These are phyloP conservation scores for Nakaseomyces sp. DNA, from an alignment of 1,139 yeast genomes.

Conservation along the genomic window DNA sequence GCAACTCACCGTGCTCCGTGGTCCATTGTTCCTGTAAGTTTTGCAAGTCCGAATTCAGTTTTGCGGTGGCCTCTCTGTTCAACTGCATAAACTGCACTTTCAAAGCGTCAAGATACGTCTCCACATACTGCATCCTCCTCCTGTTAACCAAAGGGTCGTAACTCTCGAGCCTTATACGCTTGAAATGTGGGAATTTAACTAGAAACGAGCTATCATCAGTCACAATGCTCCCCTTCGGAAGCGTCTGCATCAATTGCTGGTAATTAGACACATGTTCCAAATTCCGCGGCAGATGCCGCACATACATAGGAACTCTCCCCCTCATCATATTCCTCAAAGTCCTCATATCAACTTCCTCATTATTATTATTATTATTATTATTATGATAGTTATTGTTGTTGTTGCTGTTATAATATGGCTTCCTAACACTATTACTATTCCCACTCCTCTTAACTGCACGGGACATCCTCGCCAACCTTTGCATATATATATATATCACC, in stretches of 20 bases:
- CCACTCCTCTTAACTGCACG: conserved; percentile 1
- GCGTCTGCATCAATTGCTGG: conserved; percentile 2
- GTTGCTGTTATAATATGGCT: neutral
- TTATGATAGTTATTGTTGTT: neutral
- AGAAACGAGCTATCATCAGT: neutral
- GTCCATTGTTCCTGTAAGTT: conserved; percentile 1
- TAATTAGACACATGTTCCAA: neutral
- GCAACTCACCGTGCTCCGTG: conserved; percentile 1
- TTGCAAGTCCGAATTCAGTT: conserved; percentile 1
- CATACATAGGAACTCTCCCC: conserved; percentile 6
- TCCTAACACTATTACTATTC: conserved; percentile 1
- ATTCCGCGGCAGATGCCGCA: neutral
- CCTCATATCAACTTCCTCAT: conserved; percentile 8
- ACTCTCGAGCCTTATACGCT: too few relatives aligned
- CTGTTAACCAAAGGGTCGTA: neutral
- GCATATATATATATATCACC: too few relatives aligned
- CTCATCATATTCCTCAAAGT: conserved; percentile 7
- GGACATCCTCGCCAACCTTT: neutral
- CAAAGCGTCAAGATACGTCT: neutral
- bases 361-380: neutral
- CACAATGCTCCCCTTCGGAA: neutral
- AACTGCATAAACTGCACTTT: neutral
- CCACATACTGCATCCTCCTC: conserved; percentile 1
- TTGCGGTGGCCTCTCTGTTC: neutral
- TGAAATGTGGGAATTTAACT: neutral